These are phyloP conservation scores for Quercus mongolica DNA, from an alignment of 306 rosid species.

Conservation along the genomic window DNA sequence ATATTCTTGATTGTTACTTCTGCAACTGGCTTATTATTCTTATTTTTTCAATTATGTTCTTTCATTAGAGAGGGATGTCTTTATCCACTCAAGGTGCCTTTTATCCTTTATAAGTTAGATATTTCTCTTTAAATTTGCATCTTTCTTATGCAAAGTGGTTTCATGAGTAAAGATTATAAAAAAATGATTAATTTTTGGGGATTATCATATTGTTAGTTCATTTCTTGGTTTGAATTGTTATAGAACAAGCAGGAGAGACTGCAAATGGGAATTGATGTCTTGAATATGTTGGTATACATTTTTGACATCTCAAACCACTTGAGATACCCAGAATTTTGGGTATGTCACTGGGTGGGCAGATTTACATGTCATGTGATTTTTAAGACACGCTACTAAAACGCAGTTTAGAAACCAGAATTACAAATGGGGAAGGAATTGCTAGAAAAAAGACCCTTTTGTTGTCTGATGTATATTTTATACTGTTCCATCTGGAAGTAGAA, in stretches of 20 bases:
- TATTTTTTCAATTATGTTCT: neutral
- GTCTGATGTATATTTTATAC: neutral
- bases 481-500: neutral
- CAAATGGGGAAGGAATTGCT: neutral
- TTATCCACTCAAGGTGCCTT: neutral
- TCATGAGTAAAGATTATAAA: neutral
- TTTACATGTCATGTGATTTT: neutral
- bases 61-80: neutral
- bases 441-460: neutral
- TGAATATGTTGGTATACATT: neutral
- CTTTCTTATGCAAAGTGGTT: conserved; percentile 9
- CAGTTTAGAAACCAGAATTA: neutral
- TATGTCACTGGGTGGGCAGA: neutral
- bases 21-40: conserved; percentile 1
- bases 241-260: neutral
- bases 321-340: neutral
- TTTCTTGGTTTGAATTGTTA: neutral
- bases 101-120: neutral
- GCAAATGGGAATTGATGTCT: conserved; percentile 1
- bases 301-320: conserved; percentile 7
- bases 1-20: conserved; percentile 14
- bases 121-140: conserved; percentile 1
- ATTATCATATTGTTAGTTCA: neutral
- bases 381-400: neutral
- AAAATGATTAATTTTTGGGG: conserved; percentile 7